These are phyloP conservation scores for Aspergillus pseudoterreus DNA, from an alignment of 2,329 filamentous ascomycete genomes.

Conservation along the genomic window DNA sequence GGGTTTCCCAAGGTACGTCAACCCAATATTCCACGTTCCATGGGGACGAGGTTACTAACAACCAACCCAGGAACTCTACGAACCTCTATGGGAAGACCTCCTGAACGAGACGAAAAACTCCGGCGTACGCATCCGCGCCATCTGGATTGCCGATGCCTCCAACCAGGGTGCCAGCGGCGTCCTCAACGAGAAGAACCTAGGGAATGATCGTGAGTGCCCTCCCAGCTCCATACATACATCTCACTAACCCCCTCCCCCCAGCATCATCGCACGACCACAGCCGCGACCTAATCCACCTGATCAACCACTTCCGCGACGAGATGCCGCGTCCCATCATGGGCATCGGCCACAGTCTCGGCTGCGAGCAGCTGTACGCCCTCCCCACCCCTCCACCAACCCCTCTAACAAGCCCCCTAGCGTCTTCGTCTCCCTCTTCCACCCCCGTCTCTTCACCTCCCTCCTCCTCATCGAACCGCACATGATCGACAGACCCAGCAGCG, in stretches of 20 bases:
- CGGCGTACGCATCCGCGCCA: constrained; percentile 65
- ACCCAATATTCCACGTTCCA: no score
- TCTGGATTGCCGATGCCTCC: constrained; percentile 79
- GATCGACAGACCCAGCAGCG: constrained; percentile 1
- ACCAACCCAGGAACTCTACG: constrained; percentile 67
- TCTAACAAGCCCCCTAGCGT: constrained; percentile 24
- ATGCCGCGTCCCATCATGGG: constrained; percentile 64
- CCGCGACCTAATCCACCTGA: constrained; percentile 66
- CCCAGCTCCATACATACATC: neutral
- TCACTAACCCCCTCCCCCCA: neutral
- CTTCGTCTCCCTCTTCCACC: constrained; percentile 67
- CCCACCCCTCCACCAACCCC: neutral
- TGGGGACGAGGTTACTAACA: neutral
- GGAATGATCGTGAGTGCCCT: constrained; percentile 63
- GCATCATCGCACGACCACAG: constrained; percentile 69
- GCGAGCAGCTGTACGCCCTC: constrained; percentile 50
- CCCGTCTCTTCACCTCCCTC: constrained; percentile 68
- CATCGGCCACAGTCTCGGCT: constrained; percentile 82
- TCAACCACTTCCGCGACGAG: constrained; percentile 28
- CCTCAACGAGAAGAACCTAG: constrained; percentile 67
- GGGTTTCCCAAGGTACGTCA: constrained; percentile 61
- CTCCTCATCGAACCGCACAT: constrained; percentile 64
- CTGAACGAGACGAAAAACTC: constrained; percentile 50
- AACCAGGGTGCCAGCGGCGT: constrained; percentile 72
- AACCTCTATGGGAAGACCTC: constrained; percentile 79